Percentiles rank a stretch among this genome's conserved stretches.
Evolutionary conservation across 129 eudicot genomes (phyloP).

Genomic region (Flaveria robusta): DNA sequence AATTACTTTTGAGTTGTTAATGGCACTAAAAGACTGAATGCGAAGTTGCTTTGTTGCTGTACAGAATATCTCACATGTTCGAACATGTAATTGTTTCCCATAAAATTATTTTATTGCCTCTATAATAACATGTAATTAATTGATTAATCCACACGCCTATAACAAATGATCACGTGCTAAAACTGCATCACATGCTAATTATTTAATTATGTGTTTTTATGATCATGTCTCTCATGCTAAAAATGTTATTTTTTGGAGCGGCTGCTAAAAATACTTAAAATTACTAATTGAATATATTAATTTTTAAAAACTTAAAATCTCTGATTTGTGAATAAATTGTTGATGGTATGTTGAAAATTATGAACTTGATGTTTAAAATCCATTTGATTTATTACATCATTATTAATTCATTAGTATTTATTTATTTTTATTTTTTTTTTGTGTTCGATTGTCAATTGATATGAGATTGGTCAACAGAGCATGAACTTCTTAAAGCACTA

Average conservation of each 20-base stretch:
- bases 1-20: slow-evolving; percentile 1
- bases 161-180: too few species aligned
- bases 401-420: too few species aligned
- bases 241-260: too few species aligned
- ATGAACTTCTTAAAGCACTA: too few species aligned
- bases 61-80: background rate
- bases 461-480: too few species aligned
- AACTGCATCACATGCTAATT: background rate
- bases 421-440: too few species aligned
- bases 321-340: background rate
- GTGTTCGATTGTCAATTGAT: too few species aligned
- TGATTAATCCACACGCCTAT: background rate
- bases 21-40: background rate
- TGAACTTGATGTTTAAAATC: too few species aligned
- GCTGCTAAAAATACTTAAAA: background rate
- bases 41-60: slow-evolving; percentile 7
- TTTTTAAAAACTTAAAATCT: background rate
- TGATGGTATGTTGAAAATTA: background rate
- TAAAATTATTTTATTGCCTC: background rate
- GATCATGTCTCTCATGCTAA: background rate
- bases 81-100: background rate
- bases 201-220: slow-evolving; percentile 1
- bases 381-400: too few species aligned
- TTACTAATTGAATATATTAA: background rate
- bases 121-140: background rate